Conservation (phyloP, 768 basidiomycete species). For the Lactarius psammicola region DNA sequence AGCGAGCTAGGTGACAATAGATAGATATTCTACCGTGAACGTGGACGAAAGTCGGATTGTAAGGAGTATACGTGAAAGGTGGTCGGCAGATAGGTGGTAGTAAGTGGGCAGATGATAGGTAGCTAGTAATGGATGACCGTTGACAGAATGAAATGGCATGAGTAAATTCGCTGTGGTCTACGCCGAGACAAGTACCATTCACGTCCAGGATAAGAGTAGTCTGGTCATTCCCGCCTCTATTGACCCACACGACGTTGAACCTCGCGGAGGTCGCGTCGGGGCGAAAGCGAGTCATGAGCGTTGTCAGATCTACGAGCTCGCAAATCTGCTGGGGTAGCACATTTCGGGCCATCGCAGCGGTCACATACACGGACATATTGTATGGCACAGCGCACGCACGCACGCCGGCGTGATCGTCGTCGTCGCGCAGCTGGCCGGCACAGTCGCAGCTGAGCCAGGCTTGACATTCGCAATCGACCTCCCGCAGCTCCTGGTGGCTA, state of each 20-base stretch:
- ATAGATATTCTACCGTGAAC: no score
- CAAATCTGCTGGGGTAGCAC: conserved; percentile 51
- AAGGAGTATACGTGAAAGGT: no score
- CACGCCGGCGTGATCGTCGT: conserved; percentile 38
- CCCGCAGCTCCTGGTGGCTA: conserved; percentile 30
- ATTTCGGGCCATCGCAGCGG: conserved; percentile 34
- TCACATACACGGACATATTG: conserved; percentile 34
- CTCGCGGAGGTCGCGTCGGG: no score
- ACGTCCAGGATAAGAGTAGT: background rate
- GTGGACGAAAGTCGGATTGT: no score
- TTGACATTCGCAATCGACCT: background rate
- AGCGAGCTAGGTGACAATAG: no score
- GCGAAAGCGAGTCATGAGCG: conserved; percentile 40
- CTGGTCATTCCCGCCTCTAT: background rate
- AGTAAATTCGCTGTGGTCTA: background rate
- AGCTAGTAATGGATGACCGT: no score
- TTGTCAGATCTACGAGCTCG: conserved; percentile 49
- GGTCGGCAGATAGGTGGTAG: no score
- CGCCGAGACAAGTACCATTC: background rate
- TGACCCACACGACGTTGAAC: background rate
- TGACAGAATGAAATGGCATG: background rate
- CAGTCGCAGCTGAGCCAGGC: conserved; percentile 30
- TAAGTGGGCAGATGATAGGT: no score
- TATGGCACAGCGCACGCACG: conserved; percentile 39
- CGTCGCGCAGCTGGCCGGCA: conserved; percentile 43